Conservation (phyloP, 768 basidiomycete species). For the Scleroderma bovista region DNA sequence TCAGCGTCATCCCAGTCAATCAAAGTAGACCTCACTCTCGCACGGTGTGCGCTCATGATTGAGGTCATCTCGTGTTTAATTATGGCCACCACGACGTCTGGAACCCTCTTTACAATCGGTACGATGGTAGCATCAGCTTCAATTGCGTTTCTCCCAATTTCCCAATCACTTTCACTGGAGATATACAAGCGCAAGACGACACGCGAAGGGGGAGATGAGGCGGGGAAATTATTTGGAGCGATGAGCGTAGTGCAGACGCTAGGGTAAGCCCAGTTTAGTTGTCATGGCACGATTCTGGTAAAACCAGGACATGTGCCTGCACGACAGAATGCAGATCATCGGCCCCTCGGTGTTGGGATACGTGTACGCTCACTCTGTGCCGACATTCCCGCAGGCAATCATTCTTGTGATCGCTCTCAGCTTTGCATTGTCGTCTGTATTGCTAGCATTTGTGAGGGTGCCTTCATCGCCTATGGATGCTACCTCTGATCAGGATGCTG, state of each 20-base stretch:
- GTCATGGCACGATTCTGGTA: no score
- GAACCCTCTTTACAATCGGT: slow-evolving; percentile 46
- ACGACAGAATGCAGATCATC: slow-evolving; percentile 55
- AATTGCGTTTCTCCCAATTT: slow-evolving; percentile 57
- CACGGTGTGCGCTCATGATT: slow-evolving; percentile 54
- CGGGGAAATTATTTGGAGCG: slow-evolving; percentile 76
- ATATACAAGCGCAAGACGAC: slow-evolving; percentile 35
- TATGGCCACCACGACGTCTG: slow-evolving; percentile 43
- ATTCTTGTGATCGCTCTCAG: slow-evolving; percentile 51
- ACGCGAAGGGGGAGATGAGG: slow-evolving; percentile 38
- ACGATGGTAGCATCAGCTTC: slow-evolving; percentile 53
- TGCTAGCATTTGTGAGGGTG: slow-evolving; percentile 39
- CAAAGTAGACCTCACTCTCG: slow-evolving; percentile 62
- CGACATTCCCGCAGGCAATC: slow-evolving; percentile 60
- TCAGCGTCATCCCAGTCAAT: slow-evolving; percentile 31
- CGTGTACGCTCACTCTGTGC: slow-evolving; percentile 67
- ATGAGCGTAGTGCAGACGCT: slow-evolving; percentile 70
- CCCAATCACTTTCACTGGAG: slow-evolving; percentile 68
- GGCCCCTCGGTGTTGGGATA: slow-evolving; percentile 71
- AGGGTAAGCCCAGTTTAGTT: slow-evolving; percentile 41
- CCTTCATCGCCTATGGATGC: background rate
- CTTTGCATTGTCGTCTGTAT: slow-evolving; percentile 36
- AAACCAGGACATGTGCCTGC: no score
- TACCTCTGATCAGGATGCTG: background rate
- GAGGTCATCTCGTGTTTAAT: slow-evolving; percentile 48